Base-by-base conservation (phyloP, 306 rosid species). In the Casuarina glauca region DNA sequence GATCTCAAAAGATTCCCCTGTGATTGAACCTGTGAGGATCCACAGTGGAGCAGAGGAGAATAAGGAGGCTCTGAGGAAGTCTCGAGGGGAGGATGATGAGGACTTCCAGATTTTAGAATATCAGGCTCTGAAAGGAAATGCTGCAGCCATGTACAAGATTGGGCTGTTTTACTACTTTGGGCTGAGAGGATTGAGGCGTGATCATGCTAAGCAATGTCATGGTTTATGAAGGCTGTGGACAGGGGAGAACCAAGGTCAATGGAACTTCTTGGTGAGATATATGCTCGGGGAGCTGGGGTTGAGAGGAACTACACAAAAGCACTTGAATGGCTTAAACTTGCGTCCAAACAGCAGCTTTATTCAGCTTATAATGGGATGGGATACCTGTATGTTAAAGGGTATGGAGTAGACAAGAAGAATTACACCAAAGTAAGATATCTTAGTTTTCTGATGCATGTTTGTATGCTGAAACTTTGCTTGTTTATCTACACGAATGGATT, bases 141-240 rank as follows among this genome's bases (percentile, higher is more conserved):
- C 99, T 1, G 93, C 82, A 52, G 98, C 99, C 53, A 96, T 93
- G 99, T 93, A 96, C 76, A 96, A 82, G 84, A 81, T 96, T 68
- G 99, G 99, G 0, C 93, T 96, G 35, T 96, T 96, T 89, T 96
- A 93, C 90, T 96, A 93, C 82, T 96, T 96, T 60, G 99, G 99
- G 39, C 84, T 96, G 7, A 89, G 98, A 58, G 99, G 99, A 57
- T 80, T 96, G 86, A 87, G 98, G 79, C 96, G 98, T 0, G 99
- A 96, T 81, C 96, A 96, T 72, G 71, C 87, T 44, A 93, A 81
- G 98, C 99, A 2, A 78, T 96, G 75, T 82, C 85, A 0, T 93
- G 98, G 98, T 93, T 96, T 84, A 60, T 89, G 75, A 96, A 91
- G 90, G 97, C 99, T 4, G 97, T 93, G 60, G 98, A 91, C 52